Conservation (phyloP, 2,329 filamentous ascomycete species). For the Trichophyton benhamiae region DNA sequence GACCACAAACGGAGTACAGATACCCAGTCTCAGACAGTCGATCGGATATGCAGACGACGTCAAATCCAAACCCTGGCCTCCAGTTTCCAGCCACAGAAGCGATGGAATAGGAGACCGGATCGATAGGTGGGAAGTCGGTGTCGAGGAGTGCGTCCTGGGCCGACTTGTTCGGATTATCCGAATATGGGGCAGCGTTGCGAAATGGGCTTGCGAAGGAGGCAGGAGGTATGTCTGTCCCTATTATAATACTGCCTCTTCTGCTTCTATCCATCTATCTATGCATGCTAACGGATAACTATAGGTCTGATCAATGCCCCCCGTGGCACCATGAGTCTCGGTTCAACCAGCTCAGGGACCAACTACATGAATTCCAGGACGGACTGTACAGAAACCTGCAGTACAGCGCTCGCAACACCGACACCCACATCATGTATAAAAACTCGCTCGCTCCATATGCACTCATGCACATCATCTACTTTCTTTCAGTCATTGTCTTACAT, state of each 20-base stretch:
- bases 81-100: slow-evolving; percentile 26
- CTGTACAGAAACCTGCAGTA: slow-evolving; percentile 43
- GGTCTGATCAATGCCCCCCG: slow-evolving; percentile 39
- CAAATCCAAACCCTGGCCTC: slow-evolving; percentile 29
- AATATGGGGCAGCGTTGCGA: slow-evolving; percentile 44
- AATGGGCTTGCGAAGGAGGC: slow-evolving; percentile 45
- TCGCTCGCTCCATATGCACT: slow-evolving; percentile 43
- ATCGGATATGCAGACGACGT: slow-evolving; percentile 27
- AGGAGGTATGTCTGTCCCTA: slow-evolving; percentile 31
- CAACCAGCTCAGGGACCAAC: slow-evolving; percentile 32
- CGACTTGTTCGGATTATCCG: slow-evolving; percentile 44
- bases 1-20: slow-evolving; percentile 20
- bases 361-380: slow-evolving; percentile 39
- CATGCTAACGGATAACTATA: slow-evolving; percentile 13
- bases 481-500: slow-evolving; percentile 44
- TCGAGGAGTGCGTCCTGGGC: slow-evolving; percentile 42
- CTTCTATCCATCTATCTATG: not conserved
- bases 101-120: slow-evolving; percentile 33
- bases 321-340: slow-evolving; percentile 43
- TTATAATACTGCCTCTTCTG: not conserved
- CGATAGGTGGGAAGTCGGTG: slow-evolving; percentile 41
- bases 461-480: slow-evolving; percentile 43
- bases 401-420: slow-evolving; percentile 40
- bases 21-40: slow-evolving; percentile 32
- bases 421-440: slow-evolving; percentile 41